Conservation (phyloP, 2,329 filamentous ascomycete genomes). For the Penicillium italicum region DNA sequence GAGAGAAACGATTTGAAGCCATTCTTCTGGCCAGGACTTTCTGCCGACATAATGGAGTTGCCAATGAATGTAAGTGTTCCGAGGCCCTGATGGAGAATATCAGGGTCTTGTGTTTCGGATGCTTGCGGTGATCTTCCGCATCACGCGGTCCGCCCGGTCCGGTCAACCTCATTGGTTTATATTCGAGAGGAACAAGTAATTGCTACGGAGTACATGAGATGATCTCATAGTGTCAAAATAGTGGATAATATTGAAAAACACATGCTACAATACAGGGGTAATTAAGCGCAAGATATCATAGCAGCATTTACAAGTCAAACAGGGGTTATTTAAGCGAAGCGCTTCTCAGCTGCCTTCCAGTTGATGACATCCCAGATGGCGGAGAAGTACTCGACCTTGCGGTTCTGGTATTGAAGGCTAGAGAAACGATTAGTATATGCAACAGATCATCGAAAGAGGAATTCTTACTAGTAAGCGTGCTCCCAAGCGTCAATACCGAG, state of each 20-base stretch:
- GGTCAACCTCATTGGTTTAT: constrained; percentile 2
- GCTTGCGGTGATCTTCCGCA: constrained; percentile 2
- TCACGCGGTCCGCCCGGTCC: constrained; percentile 11
- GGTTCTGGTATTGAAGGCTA: constrained; percentile 88
- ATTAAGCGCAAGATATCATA: constrained; percentile 5
- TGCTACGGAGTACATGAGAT: background rate
- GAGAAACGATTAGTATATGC: constrained; percentile 18
- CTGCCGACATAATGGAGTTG: constrained; percentile 27
- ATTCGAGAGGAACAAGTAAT: background rate
- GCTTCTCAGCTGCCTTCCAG: constrained; percentile 84
- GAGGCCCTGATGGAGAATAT: background rate
- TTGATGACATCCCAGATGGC: constrained; percentile 94
- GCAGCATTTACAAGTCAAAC: constrained; percentile 8
- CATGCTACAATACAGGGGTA: constrained; percentile 21
- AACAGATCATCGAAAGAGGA: background rate
- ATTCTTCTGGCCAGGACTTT: constrained; percentile 31
- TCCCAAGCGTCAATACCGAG: constrained; percentile 94
- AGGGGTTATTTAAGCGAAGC: constrained; percentile 54
- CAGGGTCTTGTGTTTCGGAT: constrained; percentile 4
- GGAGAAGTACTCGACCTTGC: constrained; percentile 92
- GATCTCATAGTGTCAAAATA: background rate
- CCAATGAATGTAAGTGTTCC: background rate
- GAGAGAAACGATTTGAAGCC: constrained; percentile 31
- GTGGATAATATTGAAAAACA: constrained; percentile 8
- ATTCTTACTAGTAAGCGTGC: constrained; percentile 77